Conservation (phyloP, 495 filamentous ascomycete genomes). For the Annulohypoxylon stygium region DNA sequence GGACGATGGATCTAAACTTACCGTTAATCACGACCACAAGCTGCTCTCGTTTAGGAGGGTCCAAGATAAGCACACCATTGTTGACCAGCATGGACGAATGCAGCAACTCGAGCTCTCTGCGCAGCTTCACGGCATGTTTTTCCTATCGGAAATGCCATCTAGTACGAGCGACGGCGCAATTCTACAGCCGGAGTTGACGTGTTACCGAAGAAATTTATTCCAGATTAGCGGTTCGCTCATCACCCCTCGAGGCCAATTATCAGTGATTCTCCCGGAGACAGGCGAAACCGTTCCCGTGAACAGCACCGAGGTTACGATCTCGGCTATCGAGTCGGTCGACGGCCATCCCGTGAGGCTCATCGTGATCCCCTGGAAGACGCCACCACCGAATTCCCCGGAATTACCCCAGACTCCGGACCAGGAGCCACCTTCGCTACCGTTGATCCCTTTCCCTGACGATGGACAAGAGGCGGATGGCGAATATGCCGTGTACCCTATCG, state of each 20-base stretch:
- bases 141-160: slow-evolving; percentile 87
- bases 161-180: slow-evolving; percentile 72
- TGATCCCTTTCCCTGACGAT: slow-evolving; percentile 83
- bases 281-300: slow-evolving; percentile 85
- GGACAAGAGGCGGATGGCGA: slow-evolving; percentile 69
- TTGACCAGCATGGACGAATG: slow-evolving; percentile 67
- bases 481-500: slow-evolving; percentile 89
- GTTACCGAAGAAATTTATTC: slow-evolving; percentile 93
- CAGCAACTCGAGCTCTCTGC: slow-evolving; percentile 75
- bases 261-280: slow-evolving; percentile 79
- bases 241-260: slow-evolving; percentile 78
- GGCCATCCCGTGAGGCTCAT: slow-evolving; percentile 91
- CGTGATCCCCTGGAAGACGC: slow-evolving; percentile 96
- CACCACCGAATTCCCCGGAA: slow-evolving; percentile 77
- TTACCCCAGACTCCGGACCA: slow-evolving; percentile 66
- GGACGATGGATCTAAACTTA: slow-evolving; percentile 65
- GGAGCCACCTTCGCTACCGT: slow-evolving; percentile 73
- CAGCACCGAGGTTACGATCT: slow-evolving; percentile 85
- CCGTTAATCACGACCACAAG: slow-evolving; percentile 69
- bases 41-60: slow-evolving; percentile 66
- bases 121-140: slow-evolving; percentile 96
- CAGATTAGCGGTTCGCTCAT: slow-evolving; percentile 91
- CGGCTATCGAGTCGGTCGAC: slow-evolving; percentile 91
- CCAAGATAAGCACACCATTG: slow-evolving; percentile 68
- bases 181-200: slow-evolving; percentile 84